These are phyloP conservation scores for Boletus coccyginus DNA, from an alignment of 768 basidiomycete species.

Conservation along the genomic window DNA sequence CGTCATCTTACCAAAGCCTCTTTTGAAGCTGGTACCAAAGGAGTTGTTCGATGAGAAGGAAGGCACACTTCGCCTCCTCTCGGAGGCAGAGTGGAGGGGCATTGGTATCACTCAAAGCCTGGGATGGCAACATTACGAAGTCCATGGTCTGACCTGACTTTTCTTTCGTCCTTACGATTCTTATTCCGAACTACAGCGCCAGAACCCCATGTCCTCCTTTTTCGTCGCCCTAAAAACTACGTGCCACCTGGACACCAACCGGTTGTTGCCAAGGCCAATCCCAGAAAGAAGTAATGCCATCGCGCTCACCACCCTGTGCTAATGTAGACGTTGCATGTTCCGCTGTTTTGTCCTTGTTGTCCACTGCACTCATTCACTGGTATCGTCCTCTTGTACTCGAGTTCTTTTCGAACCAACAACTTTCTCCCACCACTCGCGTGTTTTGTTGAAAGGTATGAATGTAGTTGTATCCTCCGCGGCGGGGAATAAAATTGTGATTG, in stretches of 20 bases:
- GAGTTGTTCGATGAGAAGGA: conserved; percentile 75
- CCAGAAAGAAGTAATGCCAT: conserved; percentile 39
- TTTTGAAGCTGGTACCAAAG: conserved; percentile 92
- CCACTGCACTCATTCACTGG: conserved; percentile 18
- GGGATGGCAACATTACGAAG: conserved; percentile 97
- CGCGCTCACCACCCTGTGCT: conserved; percentile 4
- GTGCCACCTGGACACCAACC: conserved; percentile 48
- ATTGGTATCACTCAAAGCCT: conserved; percentile 96
- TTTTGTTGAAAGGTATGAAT: conserved; percentile 6
- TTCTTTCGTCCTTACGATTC: neutral
- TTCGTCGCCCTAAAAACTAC: conserved; percentile 77
- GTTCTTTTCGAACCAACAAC: conserved; percentile 6
- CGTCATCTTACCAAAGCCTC: conserved; percentile 93
- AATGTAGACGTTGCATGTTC: conserved; percentile 21
- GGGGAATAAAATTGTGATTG: conserved; percentile 11
- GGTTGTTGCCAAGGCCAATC: conserved; percentile 38
- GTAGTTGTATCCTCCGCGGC: conserved; percentile 6
- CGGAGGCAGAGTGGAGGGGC: conserved; percentile 91
- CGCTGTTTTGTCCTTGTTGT: conserved; percentile 20
- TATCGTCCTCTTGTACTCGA: conserved; percentile 9
- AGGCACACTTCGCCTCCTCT: conserved; percentile 76
- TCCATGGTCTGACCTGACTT: conserved; percentile 65
- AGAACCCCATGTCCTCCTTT: conserved; percentile 91
- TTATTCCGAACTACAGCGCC: conserved; percentile 53
- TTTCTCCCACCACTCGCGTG: conserved; percentile 3